phyloP scores from a whole-genome alignment of 1,284 basidiomycete genomes.

The Chalciporus sp. region DNA sequence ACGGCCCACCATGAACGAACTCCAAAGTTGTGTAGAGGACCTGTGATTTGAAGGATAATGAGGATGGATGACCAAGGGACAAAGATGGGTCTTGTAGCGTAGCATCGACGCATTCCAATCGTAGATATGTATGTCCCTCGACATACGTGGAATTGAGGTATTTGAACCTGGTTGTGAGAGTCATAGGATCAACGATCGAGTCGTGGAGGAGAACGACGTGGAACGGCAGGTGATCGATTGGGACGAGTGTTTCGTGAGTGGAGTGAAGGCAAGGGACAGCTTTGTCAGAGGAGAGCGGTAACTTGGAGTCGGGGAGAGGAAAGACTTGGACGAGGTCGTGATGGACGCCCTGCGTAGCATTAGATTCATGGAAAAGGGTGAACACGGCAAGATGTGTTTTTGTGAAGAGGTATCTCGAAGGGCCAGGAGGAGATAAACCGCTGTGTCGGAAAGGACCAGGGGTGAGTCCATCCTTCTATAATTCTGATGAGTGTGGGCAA shows the following conservation, averaged over 20 bases:
- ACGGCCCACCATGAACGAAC: too few relatives aligned
- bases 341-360: neutral
- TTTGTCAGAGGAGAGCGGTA: neutral
- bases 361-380: neutral
- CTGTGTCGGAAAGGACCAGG: neutral
- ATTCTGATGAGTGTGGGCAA: too few relatives aligned
- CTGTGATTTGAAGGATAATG: neutral
- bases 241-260: neutral
- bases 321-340: neutral
- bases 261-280: neutral
- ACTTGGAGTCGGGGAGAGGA: neutral
- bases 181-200: neutral
- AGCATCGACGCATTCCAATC: neutral
- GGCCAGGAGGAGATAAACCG: neutral
- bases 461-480: neutral
- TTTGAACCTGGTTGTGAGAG: neutral
- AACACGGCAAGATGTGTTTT: neutral
- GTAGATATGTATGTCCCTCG: neutral
- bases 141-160: neutral
- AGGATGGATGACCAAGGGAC: neutral
- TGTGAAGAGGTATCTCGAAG: neutral
- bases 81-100: neutral
- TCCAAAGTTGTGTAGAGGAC: neutral
- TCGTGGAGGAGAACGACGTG: neutral
- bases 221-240: neutral